phyloP scores from a whole-genome alignment of 2,329 filamentous ascomycete genomes.

The Alternaria sp. region DNA sequence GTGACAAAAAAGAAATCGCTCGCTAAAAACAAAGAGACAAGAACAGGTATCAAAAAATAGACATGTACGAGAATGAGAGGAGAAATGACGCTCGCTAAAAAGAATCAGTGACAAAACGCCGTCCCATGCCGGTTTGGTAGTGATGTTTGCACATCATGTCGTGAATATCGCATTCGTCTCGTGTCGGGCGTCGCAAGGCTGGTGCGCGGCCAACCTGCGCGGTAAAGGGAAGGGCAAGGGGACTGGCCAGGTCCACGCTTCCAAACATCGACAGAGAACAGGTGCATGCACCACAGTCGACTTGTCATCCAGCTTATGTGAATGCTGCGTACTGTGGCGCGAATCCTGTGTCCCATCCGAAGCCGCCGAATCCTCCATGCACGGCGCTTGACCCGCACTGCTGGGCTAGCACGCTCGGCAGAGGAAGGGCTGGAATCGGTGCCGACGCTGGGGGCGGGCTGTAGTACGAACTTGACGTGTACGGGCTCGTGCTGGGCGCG shows the following conservation, averaged over 20 bases:
- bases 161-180: constrained; percentile 58
- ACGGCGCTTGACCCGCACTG: constrained; percentile 76
- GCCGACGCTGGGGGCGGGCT: constrained; percentile 78
- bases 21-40: constrained; percentile 51
- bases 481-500: constrained; percentile 61
- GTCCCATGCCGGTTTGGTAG: constrained; percentile 61
- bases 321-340: constrained; percentile 75
- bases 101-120: constrained; percentile 60
- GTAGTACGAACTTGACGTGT: constrained; percentile 78
- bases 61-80: constrained; percentile 51
- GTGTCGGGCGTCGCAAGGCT: constrained; percentile 51
- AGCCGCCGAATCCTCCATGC: constrained; percentile 73
- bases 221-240: constrained; percentile 33
- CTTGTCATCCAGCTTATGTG: constrained; percentile 68
- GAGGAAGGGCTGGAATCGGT: constrained; percentile 77
- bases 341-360: constrained; percentile 90
- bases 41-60: constrained; percentile 54
- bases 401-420: constrained; percentile 87
- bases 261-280: constrained; percentile 42
- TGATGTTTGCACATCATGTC: constrained; percentile 53
- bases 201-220: constrained; percentile 51
- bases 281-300: constrained; percentile 32
- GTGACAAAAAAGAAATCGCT: constrained; percentile 49
- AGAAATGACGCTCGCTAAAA: constrained; percentile 52
- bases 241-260: constrained; percentile 57